These are phyloP conservation scores for Sugiyamaella chiloensis DNA, from an alignment of 805 yeast genomes.

Conservation along the genomic window DNA sequence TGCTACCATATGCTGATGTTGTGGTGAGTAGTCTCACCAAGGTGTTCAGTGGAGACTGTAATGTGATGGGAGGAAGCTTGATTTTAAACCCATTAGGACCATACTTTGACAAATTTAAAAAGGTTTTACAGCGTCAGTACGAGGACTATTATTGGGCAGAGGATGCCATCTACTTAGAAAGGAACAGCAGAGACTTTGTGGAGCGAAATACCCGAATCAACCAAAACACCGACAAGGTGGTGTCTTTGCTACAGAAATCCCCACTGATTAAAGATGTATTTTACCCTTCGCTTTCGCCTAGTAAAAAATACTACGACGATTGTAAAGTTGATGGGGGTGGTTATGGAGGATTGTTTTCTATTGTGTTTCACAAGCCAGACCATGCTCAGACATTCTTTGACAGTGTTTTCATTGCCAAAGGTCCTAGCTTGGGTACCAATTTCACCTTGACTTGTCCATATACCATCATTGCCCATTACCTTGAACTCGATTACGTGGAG, in stretches of 20 bases:
- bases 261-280: conserved; percentile 59
- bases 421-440: conserved; percentile 89
- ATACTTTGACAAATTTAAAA: conserved; percentile 48
- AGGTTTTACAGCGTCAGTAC: conserved; percentile 52
- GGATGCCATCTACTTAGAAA: conserved; percentile 86
- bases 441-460: conserved; percentile 89
- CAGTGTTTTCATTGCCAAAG: conserved; percentile 66
- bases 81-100: conserved; percentile 68
- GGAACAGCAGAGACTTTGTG: conserved; percentile 88
- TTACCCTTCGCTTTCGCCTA: conserved; percentile 60
- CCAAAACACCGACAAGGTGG: conserved; percentile 38
- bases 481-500: conserved; percentile 73
- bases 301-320: conserved; percentile 65
- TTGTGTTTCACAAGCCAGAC: conserved; percentile 60
- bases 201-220: conserved; percentile 49
- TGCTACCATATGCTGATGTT: conserved; percentile 79
- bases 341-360: conserved; percentile 81
- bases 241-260: conserved; percentile 27
- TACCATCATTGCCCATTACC: conserved; percentile 79
- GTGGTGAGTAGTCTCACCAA: conserved; percentile 86
- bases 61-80: conserved; percentile 91
- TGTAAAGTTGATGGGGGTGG: conserved; percentile 70
- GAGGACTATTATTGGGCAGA: conserved; percentile 86
- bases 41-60: conserved; percentile 89
- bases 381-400: conserved; percentile 76